Evolutionary conservation across 192 early-diverging fungal genomes (phyloP), one percentile per base, ranked within the genome.

Genomic region (Coemansia sp.): DNA sequence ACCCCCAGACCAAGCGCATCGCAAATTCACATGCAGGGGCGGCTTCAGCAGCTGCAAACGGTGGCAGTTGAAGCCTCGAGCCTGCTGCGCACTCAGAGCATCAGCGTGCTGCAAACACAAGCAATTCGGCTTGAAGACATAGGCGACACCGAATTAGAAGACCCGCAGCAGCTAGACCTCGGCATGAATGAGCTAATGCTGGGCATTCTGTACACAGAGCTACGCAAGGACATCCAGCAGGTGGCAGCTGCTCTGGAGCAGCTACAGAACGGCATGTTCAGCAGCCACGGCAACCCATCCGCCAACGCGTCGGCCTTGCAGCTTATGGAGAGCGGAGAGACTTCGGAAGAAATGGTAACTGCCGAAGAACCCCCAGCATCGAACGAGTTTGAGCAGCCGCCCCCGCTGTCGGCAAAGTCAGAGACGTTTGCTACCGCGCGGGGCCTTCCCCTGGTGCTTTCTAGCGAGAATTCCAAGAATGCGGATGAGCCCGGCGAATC

Each of bases 151-250:
- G 72, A 75, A 44, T 39, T 75, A 7, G 72, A 75, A 39, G 57
- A 52, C 31, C 12, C 28, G 0, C 14, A 19, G 33, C 57, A 37
- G 5, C 44, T 65, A 39, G 50, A 57, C 52, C 43, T 44, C 10
- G 52, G 72, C 30, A 60, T 68, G 72, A 28, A 54, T 41, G 72
- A 75, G 54, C 65, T 75, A 14, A 60, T 68, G 72, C 61, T 64
- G 6, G 36, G 61, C 14, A 45, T 75, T 6, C 21, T 75, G 50
- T 68, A 68, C 28, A 64, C 65, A 1, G 72, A 75, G 41, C 38
- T 75, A 19, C 65, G 72, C 40, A 60, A 57, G 31, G 72, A 75
- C 18, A 53, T 75, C 14, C 60, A 65, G 20, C 38, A 53, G 20
- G 50, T 68, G n/a, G 49, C 65, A n/a, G 61, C 54, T 45, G 20